Conservation (phyloP, 306 rosid species). For the Mimosa bimucronata region DNA sequence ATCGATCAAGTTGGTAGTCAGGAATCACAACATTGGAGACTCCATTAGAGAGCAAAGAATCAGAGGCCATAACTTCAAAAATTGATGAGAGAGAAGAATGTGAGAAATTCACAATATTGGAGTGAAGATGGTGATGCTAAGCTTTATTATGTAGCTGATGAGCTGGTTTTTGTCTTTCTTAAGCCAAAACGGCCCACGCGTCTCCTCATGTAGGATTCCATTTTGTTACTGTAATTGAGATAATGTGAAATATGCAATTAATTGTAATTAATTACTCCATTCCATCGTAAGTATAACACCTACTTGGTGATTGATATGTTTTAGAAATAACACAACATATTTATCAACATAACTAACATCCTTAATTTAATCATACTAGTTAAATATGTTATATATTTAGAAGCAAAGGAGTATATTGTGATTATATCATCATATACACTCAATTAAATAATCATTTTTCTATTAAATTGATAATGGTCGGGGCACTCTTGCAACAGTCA, state of each 20-base stretch:
- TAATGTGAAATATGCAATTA: not conserved
- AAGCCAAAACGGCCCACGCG: not conserved
- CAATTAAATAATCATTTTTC: too few relatives aligned
- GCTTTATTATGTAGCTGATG: not conserved
- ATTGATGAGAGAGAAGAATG: slow-evolving; percentile 14
- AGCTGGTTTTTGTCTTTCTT: not conserved
- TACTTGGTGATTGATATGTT: too few relatives aligned
- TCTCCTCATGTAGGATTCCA: not conserved
- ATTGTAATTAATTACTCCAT: too few relatives aligned
- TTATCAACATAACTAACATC: too few relatives aligned
- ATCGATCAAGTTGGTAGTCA: slow-evolving; percentile 47
- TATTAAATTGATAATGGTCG: too few relatives aligned
- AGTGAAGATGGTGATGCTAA: not conserved
- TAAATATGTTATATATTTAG: too few relatives aligned
- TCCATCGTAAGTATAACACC: too few relatives aligned
- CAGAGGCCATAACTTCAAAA: not conserved
- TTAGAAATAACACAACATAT: too few relatives aligned
- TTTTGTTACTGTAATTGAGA: not conserved
- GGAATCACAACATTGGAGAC: slow-evolving; percentile 9
- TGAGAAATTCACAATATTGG: slow-evolving; percentile 45
- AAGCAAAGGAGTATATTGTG: too few relatives aligned
- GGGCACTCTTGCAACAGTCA: too few relatives aligned
- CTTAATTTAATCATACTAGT: too few relatives aligned
- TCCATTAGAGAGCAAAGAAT: slow-evolving; percentile 46
- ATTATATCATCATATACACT: too few relatives aligned